Evolutionary conservation across 306 rosid species (phyloP), one percentile per base, ranked within the genome.

Genomic region (Cyamopsis tetragonoloba): DNA sequence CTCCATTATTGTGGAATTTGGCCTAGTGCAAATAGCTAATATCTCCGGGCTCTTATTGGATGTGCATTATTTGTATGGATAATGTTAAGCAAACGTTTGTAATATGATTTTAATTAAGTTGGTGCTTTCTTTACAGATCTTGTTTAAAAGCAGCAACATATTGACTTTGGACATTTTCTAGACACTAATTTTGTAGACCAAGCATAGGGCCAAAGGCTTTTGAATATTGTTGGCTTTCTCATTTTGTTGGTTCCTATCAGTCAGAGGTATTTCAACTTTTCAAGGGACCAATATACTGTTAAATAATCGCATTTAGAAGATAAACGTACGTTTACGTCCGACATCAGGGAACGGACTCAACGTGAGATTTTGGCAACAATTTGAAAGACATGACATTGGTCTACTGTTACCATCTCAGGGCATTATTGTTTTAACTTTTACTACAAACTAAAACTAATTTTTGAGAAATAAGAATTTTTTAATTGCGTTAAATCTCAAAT

Each of bases 31-130:
- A 67, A 50, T 62, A 68, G 74, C 74, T 30, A 32, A 62, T 54
- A 42, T 69, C 71, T 68, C 19, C 4, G 74, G 82, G 82, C 67
- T 71, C 61, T 67, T n/a, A n/a, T 68, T 73, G 71, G 22, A 48
- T 73, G 80, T 77, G 77, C 77, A 75, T 73, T 81, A 68, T 65
- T 63, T 73, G 68, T 77, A 73, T 77, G 82, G 80, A 77, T 77
- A 49, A 68, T 73, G 55, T 69, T 63, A 63, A 77, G 72, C 80
- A 62, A 50, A 60, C 58, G 77, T 69, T 73, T 81, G 77, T 66
- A 50, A 26, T 39, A 56, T 77, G 70, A 69, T 63, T 73, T 68
- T 74, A 20, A 37, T 74, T 49, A 61, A 42, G 50, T 66, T 72
- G 4, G 38, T 68, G 64, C 68, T 68, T 68, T 55, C 63, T 63